Percentiles rank a stretch among this genome's conserved stretches.
Evolutionary conservation across 139 green algal species (phyloP).

Genomic region (Closterium sp.): DNA sequence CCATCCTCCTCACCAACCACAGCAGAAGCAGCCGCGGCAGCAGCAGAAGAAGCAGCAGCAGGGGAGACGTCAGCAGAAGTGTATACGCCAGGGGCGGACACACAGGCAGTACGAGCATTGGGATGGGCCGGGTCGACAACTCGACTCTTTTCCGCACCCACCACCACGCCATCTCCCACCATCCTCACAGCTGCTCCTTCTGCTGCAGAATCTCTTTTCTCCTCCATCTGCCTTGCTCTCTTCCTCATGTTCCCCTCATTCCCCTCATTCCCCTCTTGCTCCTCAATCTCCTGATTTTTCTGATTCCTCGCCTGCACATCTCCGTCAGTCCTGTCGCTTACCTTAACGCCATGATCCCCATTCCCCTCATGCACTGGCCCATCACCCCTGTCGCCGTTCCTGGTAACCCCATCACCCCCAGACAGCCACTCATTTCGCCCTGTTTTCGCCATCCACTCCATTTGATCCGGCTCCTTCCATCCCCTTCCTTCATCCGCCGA

Average conservation of each 20-base stretch:
- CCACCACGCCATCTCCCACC: background rate
- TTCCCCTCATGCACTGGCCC: background rate
- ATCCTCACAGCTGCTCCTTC: background rate
- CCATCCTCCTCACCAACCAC: too few relatives aligned
- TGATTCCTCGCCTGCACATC: too few relatives aligned
- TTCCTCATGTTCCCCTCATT: background rate
- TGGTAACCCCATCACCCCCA: background rate
- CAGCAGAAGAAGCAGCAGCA: too few relatives aligned
- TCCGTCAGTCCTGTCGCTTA: too few relatives aligned
- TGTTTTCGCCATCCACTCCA: background rate
- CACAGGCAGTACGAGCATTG: background rate
- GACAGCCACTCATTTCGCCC: background rate
- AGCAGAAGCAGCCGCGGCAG: too few relatives aligned
- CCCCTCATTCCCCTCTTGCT: too few relatives aligned
- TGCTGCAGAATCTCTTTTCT: background rate
- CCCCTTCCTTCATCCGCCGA: background rate
- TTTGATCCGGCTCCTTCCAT: background rate
- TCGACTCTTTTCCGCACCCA: background rate
- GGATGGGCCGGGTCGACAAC: background rate
- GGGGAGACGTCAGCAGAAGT: too few relatives aligned
- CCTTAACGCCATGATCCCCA: too few relatives aligned
- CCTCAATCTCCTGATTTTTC: too few relatives aligned
- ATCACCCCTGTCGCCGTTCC: background rate
- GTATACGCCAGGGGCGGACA: too few relatives aligned
- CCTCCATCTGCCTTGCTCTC: background rate